Evolutionary conservation across 2,329 filamentous ascomycete genomes (phyloP), one percentile per base, ranked within the genome.

Genomic region (Fonsecaea erecta): DNA sequence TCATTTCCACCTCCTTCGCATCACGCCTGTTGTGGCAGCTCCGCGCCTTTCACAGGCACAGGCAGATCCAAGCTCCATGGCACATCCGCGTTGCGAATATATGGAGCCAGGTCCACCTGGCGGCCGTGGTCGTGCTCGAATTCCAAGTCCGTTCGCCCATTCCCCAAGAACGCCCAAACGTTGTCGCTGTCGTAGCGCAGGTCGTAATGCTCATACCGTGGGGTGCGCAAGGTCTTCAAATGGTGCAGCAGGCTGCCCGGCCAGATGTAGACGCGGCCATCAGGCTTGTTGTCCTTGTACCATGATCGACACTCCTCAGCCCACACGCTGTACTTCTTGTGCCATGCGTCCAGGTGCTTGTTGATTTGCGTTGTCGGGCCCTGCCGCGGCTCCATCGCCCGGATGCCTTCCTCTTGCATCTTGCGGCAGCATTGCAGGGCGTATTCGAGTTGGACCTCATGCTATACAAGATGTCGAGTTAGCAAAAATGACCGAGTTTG

Each of bases 131-230:
- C 64, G 30, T 34, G 37, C 40, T 54, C 60, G 6, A 46, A 16
- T 40, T 68, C 66, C 26, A 65, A 79, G 73, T 81, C 81, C 26
- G 82, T 77, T 68, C 81, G 77, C 30, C 81, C 80, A 74, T 81
- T 76, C 14, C 74, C 75, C 30, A 79, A 70, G 68, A 76, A 80
- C 11, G 76, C 76, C 67, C 77, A 80, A 7, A 75, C 71, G 67
- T 80, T 80, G 21, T 65, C 63, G 66, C 75, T 73, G 12, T 74
- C 72, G 67, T 77, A 77, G 40, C 71, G 69, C 55, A 77, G 73
- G n/a, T 76, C 71, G 68, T 76, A 77, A 54, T 74, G 66, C 63
- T 76, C 74, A 57, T 71, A 77, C 2, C 75, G 72, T 34, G 77
- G 76, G 52, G 75, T 70, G 66, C 76, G 75, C 68, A 77, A 76